phyloP scores from a whole-genome alignment of 2,329 filamentous ascomycete genomes.

The Epichloe aotearoae region DNA sequence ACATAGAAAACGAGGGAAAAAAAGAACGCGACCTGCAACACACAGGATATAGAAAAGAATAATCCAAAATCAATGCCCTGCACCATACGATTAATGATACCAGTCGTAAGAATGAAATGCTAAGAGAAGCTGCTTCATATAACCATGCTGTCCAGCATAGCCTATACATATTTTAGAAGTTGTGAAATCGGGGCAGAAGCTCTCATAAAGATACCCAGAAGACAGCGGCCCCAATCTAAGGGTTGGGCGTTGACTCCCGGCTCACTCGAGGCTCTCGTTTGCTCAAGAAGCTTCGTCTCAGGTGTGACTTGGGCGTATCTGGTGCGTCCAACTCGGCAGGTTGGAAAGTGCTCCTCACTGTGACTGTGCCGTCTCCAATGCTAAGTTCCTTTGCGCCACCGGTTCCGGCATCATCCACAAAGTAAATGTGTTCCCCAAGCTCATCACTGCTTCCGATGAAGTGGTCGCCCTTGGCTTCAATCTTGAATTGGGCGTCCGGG shows the following conservation, averaged over 20 bases:
- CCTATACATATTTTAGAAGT: not conserved
- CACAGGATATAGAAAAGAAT: not conserved
- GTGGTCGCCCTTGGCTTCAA: constrained; percentile 75
- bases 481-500: constrained; percentile 73
- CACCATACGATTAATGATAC: not conserved
- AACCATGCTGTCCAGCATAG: not conserved
- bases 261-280: constrained; percentile 33
- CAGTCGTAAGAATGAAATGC: not conserved
- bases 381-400: constrained; percentile 59
- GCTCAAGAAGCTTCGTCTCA: constrained; percentile 42
- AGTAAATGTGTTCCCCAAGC: constrained; percentile 77
- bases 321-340: constrained; percentile 31
- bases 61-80: not conserved
- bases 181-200: not conserved
- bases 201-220: constrained; percentile 6
- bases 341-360: constrained; percentile 61
- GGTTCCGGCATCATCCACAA: constrained; percentile 67
- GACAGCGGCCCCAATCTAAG: constrained; percentile 12
- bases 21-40: not conserved
- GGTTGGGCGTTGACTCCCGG: constrained; percentile 31
- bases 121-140: constrained; percentile 1
- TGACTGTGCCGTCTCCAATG: constrained; percentile 60
- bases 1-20: not conserved
- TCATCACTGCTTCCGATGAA: constrained; percentile 73
- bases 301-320: constrained; percentile 32